Base-by-base conservation (phyloP, 192 early-diverging fungal species). In the Kappamyces sp. region DNA sequence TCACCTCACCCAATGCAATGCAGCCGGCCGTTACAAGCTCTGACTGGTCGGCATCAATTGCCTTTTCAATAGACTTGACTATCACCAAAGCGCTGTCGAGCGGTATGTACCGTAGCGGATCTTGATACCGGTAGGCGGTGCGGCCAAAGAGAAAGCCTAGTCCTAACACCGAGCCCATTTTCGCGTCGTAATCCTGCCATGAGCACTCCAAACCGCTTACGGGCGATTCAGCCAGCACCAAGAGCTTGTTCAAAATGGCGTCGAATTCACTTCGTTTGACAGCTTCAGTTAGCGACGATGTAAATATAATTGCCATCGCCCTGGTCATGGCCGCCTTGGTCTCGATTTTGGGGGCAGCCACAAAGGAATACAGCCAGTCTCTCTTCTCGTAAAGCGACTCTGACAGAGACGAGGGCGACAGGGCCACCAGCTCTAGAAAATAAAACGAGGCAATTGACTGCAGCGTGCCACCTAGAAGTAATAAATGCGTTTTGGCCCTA, bases 301-400 rank as follows among this genome's bases (percentile, higher is more conserved):
- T 89, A 12, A 77, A 71, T 4, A 90, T 73, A n/a, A 90, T 80
- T 36, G 86, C 88, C 35, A 90, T 73, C 7, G 89, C 74, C 52
- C 84, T 84, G 0, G 85, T 81, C 70, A 87, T 86, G 15, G 77
- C 68, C 5, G 50, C 64, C 43, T 87, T 68, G 2, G 89, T 83
- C 44, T 90, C 89, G 4, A 73, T 44, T 49, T 84, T 86, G 5
- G 74, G 60, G 0, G 83, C 83, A 0, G 64, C 51, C 34, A 85
- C 40, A 48, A 85, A 83, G 0, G 74, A 64, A 65, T 88, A 69
- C 53, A 73, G 68, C 78, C 78, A 83, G 23, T 69, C 74, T 8
- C 74, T 58, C 35, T 69, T 74, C 5, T 73, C 65, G 1, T 66
- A 69, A 52, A 79, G 86, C 34, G 71, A 64, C 1, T 66, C 68